phyloP scores from a whole-genome alignment of 352 stramenopile species.

The Globisporangium polare region DNA sequence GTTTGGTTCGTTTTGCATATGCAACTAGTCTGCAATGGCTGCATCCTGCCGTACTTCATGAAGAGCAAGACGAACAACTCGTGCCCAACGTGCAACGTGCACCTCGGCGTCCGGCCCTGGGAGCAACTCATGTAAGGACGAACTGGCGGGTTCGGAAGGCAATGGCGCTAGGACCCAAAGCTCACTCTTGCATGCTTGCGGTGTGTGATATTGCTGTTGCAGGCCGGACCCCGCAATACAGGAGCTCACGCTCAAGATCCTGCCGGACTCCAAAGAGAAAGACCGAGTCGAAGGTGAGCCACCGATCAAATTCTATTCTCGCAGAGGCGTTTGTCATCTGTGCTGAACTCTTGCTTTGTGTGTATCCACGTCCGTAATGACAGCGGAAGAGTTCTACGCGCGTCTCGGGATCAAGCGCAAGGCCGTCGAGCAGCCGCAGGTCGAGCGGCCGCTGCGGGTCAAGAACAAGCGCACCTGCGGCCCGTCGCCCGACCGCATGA shows the following conservation, averaged over 20 bases:
- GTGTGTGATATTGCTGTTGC: background rate
- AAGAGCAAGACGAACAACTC: slow-evolving; percentile 23
- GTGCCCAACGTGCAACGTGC: slow-evolving; percentile 45
- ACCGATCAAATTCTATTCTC: background rate
- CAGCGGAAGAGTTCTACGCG: slow-evolving; percentile 40
- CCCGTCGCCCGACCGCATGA: slow-evolving; percentile 30
- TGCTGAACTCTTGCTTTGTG: background rate
- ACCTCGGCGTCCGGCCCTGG: slow-evolving; percentile 49
- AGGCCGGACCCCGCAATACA: slow-evolving; percentile 58
- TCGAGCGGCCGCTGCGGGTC: slow-evolving; percentile 8
- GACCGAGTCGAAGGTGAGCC: slow-evolving; percentile 35
- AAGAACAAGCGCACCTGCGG: slow-evolving; percentile 21
- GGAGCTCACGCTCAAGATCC: slow-evolving; percentile 45
- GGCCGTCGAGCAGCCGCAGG: slow-evolving; percentile 12
- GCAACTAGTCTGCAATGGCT: slow-evolving; percentile 55
- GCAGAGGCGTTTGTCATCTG: background rate
- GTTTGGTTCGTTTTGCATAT: background rate
- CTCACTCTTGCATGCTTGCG: background rate
- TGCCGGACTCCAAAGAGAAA: slow-evolving; percentile 35
- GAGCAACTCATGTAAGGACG: slow-evolving; percentile 41
- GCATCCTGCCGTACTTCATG: slow-evolving; percentile 44
- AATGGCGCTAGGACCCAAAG: background rate
- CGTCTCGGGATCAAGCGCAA: slow-evolving; percentile 61
- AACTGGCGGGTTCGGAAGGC: background rate
- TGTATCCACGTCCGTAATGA: background rate